Evolutionary conservation across 2,329 filamentous ascomycete genomes (phyloP).

Genomic region (Dactylonectria estremocensis): DNA sequence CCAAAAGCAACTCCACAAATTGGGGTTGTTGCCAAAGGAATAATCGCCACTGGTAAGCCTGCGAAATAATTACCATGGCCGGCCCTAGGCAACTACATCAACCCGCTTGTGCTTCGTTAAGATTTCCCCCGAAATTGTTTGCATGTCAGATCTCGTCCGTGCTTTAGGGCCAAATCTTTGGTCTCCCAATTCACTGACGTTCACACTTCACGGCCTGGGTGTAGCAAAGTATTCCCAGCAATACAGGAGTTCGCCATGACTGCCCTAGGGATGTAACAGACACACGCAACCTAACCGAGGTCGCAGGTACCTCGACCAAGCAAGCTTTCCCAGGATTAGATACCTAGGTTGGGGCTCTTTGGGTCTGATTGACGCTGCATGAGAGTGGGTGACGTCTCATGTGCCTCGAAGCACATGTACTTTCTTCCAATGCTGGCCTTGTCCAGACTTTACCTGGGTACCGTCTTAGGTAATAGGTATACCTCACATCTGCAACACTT

Average conservation of each 20-base stretch:
- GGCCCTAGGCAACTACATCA: too few species aligned
- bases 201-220: too few species aligned
- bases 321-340: neutral
- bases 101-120: too few species aligned
- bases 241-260: too few species aligned
- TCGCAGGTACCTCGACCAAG: neutral
- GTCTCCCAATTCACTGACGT: too few species aligned
- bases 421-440: neutral
- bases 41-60: neutral
- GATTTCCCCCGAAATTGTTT: too few species aligned
- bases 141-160: too few species aligned
- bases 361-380: conserved; percentile 2
- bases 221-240: too few species aligned
- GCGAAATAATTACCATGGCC: too few species aligned
- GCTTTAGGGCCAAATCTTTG: too few species aligned
- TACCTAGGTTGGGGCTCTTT: neutral
- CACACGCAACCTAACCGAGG: neutral
- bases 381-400: conserved; percentile 2
- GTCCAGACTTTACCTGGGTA: neutral
- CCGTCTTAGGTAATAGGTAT: too few species aligned
- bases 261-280: too few species aligned
- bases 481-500: neutral
- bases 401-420: neutral
- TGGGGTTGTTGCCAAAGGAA: neutral
- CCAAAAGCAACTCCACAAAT: neutral